Evolutionary conservation across 106 monocot species (phyloP).

Genomic region (Hemerocallis citrina): DNA sequence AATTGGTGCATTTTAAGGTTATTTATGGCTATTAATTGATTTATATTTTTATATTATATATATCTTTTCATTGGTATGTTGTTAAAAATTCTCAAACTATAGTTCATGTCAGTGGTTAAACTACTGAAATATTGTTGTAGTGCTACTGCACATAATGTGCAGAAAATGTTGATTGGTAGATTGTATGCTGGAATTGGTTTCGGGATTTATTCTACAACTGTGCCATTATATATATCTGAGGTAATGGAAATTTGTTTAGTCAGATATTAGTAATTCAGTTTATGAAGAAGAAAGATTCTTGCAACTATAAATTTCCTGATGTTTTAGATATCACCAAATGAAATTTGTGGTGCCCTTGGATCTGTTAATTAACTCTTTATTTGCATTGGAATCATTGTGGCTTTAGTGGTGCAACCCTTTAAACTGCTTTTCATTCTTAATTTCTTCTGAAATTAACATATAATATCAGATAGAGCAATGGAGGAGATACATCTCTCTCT

Average conservation of each 20-base stretch:
- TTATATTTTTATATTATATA: no score
- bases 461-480: no score
- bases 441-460: no score
- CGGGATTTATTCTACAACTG: conserved; percentile 90
- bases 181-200: conserved; percentile 93
- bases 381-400: conserved; percentile 91
- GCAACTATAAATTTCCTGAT: not conserved
- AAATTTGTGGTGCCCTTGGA: conserved; percentile 95
- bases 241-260: conserved; percentile 27
- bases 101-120: not conserved
- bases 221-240: conserved; percentile 98
- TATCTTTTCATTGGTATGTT: no score
- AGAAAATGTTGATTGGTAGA: conserved; percentile 87
- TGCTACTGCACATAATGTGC: conserved; percentile 78
- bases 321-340: conserved; percentile 89
- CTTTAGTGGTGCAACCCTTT: conserved; percentile 61
- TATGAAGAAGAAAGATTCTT: not conserved
- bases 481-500: no score
- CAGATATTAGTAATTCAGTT: not conserved
- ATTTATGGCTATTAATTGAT: not conserved
- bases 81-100: not conserved
- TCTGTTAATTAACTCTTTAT: conserved; percentile 95
- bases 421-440: no score
- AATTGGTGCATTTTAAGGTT: conserved; percentile 29
- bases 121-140: conserved; percentile 30